Base-by-base conservation (phyloP, 108 stramenopile genomes). In the Nitzschia inconspicua region DNA sequence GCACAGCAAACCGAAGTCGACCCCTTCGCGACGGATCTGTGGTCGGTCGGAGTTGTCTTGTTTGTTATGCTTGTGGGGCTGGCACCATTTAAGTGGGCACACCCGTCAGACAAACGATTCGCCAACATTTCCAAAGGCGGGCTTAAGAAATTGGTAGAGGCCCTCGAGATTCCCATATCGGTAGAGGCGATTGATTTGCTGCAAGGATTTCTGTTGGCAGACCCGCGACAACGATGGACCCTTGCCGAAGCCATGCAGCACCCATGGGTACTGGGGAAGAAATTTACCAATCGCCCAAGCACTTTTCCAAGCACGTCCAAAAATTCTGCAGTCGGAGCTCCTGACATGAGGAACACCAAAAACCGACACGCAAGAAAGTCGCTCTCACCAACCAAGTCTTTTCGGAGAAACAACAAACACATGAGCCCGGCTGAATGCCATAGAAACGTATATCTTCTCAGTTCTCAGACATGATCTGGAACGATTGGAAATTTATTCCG, bases 11-110 rank as follows among this genome's bases (percentile, higher is more conserved):
- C 66, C 11, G 47, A 47, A 7, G 83, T 91, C 31, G 85, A 96
- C 55, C 86, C 88, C 18, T 90, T 89, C 40, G 83, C 92, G 8
- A 63, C 82, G 3, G 95, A 96, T 56, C 51, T 96, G 26, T 96
- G 95, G 95, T 82, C 92, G 0, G 66, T 61, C 19, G 95, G 92
- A 0, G 72, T 94, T 13, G 76, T 94, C 44, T 55, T 92, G 23
- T 96, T 93, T 53, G 73, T 90, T 1, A 73, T 89, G 77, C 42
- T 88, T 5, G 83, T 84, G 23, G 94, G 90, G 7, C 57, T 70
- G 34, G 82, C 79, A 20, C 85, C 88, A 6, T 90, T 84, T 65
- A 47, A 69, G 23, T 75, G 70, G 70, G 85, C 88, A 5, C 66
- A 84, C 31, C 43, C 63, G 3, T 64, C 56, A 36, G 89, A 91